Evolutionary conservation across 2,329 filamentous ascomycete species (phyloP).

Genomic region (Dothistroma pini): DNA sequence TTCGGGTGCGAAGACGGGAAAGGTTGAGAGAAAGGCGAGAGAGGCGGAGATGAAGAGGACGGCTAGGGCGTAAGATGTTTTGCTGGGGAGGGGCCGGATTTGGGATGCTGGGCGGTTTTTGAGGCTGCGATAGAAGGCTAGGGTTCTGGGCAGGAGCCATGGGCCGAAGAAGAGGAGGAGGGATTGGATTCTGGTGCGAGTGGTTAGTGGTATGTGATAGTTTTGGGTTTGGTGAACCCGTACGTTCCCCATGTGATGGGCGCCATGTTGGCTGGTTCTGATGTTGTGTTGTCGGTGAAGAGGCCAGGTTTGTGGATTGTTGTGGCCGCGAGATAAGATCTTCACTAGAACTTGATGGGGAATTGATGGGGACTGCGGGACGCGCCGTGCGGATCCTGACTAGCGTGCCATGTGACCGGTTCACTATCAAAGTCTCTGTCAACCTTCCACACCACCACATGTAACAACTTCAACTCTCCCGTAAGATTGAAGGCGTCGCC

Average conservation of each 20-base stretch:
- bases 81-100: conserved; percentile 51
- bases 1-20: conserved; percentile 66
- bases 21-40: conserved; percentile 57
- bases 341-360: neutral
- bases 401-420: neutral
- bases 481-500: neutral
- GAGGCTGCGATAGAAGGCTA: conserved; percentile 61
- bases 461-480: neutral
- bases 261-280: neutral
- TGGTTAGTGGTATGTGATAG: neutral
- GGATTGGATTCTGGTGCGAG: conserved; percentile 39
- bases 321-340: neutral
- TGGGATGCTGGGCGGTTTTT: conserved; percentile 38
- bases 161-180: conserved; percentile 60
- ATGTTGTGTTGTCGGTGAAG: neutral
- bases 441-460: neutral
- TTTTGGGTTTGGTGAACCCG: neutral
- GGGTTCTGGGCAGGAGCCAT: conserved; percentile 63
- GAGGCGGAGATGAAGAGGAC: conserved; percentile 56
- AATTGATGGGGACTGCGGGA: neutral
- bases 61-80: conserved; percentile 56
- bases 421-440: neutral
- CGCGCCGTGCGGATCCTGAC: neutral
- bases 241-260: conserved; percentile 4
- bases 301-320: neutral